Evolutionary conservation across 2,329 filamentous ascomycete genomes (phyloP).

Genomic region (Diaporthe vexans): DNA sequence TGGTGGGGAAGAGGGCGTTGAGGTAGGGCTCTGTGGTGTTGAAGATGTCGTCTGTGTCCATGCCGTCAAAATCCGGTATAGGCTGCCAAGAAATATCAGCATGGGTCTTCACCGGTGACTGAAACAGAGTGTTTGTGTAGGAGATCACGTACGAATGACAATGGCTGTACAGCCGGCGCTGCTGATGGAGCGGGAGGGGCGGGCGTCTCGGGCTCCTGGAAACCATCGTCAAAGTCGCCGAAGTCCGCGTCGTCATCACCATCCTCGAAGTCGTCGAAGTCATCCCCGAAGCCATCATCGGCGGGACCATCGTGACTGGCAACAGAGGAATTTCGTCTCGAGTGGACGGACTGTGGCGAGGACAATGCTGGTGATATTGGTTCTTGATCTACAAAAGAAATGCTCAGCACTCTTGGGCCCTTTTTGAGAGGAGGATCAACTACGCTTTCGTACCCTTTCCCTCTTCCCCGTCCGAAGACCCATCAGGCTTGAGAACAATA

Average conservation of each 20-base stretch:
- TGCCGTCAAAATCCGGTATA: conserved; percentile 76
- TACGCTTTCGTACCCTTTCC: conserved; percentile 55
- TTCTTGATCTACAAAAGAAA: conserved; percentile 53
- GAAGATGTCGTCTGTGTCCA: conserved; percentile 72
- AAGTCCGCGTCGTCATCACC: conserved; percentile 70
- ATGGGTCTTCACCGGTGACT: neutral
- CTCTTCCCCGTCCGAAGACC: conserved; percentile 52
- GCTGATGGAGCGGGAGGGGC: conserved; percentile 55
- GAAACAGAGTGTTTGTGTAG: neutral
- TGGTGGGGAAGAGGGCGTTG: conserved; percentile 74
- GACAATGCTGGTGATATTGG: conserved; percentile 54
- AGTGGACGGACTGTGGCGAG: conserved; percentile 48
- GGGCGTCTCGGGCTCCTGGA: conserved; percentile 70
- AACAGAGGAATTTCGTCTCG: conserved; percentile 51
- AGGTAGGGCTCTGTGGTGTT: conserved; percentile 76
- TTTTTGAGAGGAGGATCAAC: conserved; percentile 44
- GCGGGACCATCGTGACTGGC: conserved; percentile 44
- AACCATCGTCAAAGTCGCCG: conserved; percentile 81
- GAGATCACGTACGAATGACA: conserved; percentile 48
- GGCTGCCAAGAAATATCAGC: conserved; percentile 60
- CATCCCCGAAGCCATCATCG: conserved; percentile 66
- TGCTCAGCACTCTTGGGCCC: conserved; percentile 47
- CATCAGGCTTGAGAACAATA: conserved; percentile 62
- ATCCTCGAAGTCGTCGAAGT: conserved; percentile 75
- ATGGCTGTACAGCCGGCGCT: conserved; percentile 45